Evolutionary conservation across 2,329 filamentous ascomycete species (phyloP).

Genomic region (Zarea fungicola): DNA sequence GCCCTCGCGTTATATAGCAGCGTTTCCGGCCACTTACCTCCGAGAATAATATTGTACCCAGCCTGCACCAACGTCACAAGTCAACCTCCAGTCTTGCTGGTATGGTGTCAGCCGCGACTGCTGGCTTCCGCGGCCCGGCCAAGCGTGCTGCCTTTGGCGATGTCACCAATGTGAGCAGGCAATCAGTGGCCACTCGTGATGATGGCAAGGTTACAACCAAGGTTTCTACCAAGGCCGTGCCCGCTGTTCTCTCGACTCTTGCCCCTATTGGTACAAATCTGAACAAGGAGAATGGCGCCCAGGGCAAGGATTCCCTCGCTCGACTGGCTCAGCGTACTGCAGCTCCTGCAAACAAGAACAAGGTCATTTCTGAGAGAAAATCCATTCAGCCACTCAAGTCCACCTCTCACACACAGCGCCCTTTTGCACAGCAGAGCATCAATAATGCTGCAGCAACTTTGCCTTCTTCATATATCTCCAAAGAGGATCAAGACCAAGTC

Average conservation of each 20-base stretch:
- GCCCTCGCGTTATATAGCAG: conserved; percentile 20
- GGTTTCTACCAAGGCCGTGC: conserved; percentile 26
- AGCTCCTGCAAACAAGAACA: conserved; percentile 14
- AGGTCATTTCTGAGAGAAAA: conserved; percentile 11
- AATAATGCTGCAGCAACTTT: conserved; percentile 17
- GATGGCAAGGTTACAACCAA: conserved; percentile 33
- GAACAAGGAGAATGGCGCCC: conserved; percentile 41
- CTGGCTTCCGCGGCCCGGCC: conserved; percentile 39
- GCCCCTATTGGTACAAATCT: conserved; percentile 21
- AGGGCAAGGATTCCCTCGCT: conserved; percentile 17
- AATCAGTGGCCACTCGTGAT: conserved; percentile 25
- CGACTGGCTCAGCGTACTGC: conserved; percentile 18
- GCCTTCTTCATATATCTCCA: background rate
- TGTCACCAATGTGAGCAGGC: conserved; percentile 63
- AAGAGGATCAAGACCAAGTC: background rate
- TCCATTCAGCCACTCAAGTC: conserved; percentile 2
- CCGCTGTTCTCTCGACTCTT: conserved; percentile 22
- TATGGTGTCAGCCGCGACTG: conserved; percentile 21
- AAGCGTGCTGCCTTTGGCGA: conserved; percentile 80
- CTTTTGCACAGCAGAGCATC: conserved; percentile 7
- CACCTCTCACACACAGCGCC: conserved; percentile 5
- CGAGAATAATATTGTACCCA: conserved; percentile 42
- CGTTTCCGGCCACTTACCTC: conserved; percentile 43
- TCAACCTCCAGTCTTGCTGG: conserved; percentile 58
- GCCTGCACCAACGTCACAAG: conserved; percentile 76